Evolutionary conservation across 805 yeast genomes (phyloP), one percentile per base, ranked within the genome.

Genomic region (Nakazawaea molendinolei): DNA sequence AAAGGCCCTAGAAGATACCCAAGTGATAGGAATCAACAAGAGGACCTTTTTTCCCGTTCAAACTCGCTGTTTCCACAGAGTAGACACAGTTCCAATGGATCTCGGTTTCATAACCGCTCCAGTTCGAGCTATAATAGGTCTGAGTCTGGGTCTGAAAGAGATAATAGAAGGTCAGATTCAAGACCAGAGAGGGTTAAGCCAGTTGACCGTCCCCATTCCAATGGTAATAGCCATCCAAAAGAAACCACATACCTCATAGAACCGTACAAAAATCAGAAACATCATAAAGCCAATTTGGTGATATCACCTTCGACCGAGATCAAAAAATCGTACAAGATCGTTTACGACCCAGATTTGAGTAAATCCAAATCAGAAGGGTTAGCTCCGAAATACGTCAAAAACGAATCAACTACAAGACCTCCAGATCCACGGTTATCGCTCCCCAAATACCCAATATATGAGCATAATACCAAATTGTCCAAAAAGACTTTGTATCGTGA

Each of bases 321-420:
- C 20, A 16, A 34, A 32, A 65, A 60, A 36, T 56, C 60, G 35
- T 67, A 61, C 47, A 65, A 58, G 41, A 71, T 75, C 0, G 43
- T 61, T 2, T 74, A 72, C 46, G 85, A 78, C 46, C 74, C 75
- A 2, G 72, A 66, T 17, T 40, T 66, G 5, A 62, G 63, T 38
- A 73, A 70, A 44, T 63, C 67, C 23, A 58, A 59, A 28, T 47
- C 60, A 3, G 55, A 59, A 28, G 71, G 71, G 3, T 52, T 55
- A 19, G 39, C 50, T 16, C 51, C 58, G 3, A 51, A 60, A 8
- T 53, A 57, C 25, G 61, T 67, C 21, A 58, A 60, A 33, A 36
- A 49, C 23, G 26, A 27, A 5, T 50, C 55, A 28, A 61, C 61
- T 5, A 22, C 50, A 3, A 39, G 38, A 0, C 41, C 49, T 3